Evolutionary conservation across 768 basidiomycete genomes (phyloP).

Genomic region (Tricholoma bakamatsutake): DNA sequence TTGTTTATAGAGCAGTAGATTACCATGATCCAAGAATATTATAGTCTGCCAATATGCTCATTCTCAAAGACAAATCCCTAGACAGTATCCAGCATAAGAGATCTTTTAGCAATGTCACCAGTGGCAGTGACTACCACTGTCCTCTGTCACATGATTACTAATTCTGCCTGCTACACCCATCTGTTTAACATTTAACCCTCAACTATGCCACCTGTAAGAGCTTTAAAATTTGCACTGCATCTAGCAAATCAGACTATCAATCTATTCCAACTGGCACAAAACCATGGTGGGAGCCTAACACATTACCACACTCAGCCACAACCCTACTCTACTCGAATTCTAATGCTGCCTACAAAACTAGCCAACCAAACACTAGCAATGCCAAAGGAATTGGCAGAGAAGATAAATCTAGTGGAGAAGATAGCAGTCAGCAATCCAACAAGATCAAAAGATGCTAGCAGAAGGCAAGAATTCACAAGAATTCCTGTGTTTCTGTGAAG

Average conservation of each 20-base stretch:
- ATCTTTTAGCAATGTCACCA: neutral
- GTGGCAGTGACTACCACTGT: neutral
- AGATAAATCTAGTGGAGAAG: neutral
- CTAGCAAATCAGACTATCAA: neutral
- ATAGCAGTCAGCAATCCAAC: neutral
- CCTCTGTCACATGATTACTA: neutral
- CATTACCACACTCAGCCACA: neutral
- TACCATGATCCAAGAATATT: neutral
- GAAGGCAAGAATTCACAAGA: too few species aligned
- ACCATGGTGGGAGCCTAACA: neutral
- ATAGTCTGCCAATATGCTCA: neutral
- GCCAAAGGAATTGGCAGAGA: neutral
- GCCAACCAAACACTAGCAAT: neutral
- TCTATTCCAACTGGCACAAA: neutral
- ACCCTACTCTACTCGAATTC: neutral
- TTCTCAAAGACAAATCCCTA: too few species aligned
- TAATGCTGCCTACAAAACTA: neutral
- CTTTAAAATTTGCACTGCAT: too few species aligned
- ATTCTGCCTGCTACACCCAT: neutral
- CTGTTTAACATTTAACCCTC: neutral
- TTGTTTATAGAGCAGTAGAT: neutral
- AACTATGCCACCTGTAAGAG: neutral
- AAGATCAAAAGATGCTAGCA: neutral
- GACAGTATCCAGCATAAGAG: neutral
- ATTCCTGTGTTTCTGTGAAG: neutral